Evolutionary conservation across 768 basidiomycete species (phyloP).

Genomic region (Pholiota microspora): DNA sequence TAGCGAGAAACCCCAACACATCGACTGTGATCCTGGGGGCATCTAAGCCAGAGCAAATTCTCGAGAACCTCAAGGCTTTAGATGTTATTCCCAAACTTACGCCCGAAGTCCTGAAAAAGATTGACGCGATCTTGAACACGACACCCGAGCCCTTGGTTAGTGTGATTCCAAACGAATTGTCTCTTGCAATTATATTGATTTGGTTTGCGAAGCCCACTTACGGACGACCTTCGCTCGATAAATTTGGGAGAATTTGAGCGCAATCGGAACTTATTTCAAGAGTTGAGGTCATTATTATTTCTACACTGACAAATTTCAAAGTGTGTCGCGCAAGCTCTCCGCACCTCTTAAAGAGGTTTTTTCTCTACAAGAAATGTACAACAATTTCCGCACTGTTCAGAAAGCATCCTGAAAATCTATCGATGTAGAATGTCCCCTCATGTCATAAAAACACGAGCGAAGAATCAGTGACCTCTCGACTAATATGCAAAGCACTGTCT

Average conservation of each 20-base stretch:
- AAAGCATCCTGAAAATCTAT: no score
- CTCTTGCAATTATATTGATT: not conserved
- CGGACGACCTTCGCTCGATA: slow-evolving; percentile 15
- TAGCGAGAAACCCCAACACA: slow-evolving; percentile 66
- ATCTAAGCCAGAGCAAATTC: slow-evolving; percentile 58
- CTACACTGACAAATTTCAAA: no score
- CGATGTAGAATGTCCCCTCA: no score
- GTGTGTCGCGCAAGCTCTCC: no score
- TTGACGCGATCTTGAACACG: slow-evolving; percentile 66
- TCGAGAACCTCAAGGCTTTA: slow-evolving; percentile 70
- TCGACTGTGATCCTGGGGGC: slow-evolving; percentile 72
- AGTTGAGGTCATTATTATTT: no score
- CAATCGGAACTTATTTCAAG: no score
- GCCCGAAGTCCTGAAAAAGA: slow-evolving; percentile 59
- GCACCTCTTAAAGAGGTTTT: no score
- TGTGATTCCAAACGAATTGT: slow-evolving; percentile 1
- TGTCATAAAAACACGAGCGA: no score
- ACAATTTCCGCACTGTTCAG: no score
- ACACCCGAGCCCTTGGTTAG: slow-evolving; percentile 40
- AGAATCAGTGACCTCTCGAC: no score
- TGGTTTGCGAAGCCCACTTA: slow-evolving; percentile 7
- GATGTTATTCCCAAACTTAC: slow-evolving; percentile 74
- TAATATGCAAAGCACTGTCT: no score
- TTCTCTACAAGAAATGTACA: no score
- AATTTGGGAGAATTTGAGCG: slow-evolving; percentile 13